A percentile compares a stretch with the other conserved stretches of the same genome.
Evolutionary conservation across 768 basidiomycete species (phyloP).

Genomic region (Naganishia vishniacii): DNA sequence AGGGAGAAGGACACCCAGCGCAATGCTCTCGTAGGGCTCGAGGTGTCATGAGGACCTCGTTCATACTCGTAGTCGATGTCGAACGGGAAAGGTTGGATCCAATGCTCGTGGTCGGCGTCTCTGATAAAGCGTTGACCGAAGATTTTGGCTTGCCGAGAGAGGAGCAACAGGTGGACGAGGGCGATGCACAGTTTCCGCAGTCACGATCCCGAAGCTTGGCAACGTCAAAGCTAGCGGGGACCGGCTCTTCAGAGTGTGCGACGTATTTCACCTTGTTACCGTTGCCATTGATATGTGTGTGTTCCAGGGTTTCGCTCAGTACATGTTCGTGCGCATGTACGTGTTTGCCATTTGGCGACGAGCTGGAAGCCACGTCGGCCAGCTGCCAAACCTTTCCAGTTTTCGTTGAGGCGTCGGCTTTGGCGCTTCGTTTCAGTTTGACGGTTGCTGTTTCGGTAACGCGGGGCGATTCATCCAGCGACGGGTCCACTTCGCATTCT

Average conservation of each 20-base stretch:
- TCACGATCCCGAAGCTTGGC: conserved; percentile 7
- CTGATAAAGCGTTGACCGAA: neutral
- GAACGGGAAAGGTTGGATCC: conserved; percentile 4
- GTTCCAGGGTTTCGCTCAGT: conserved; percentile 1
- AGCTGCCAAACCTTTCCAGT: neutral
- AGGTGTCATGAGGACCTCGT: conserved; percentile 1
- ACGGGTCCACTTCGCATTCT: conserved; percentile 9
- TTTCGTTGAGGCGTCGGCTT: neutral
- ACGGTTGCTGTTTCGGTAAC: neutral
- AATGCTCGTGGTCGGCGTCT: neutral
- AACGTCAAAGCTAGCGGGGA: neutral
- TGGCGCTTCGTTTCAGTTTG: conserved; percentile 3
- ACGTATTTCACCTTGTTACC: conserved; percentile 10
- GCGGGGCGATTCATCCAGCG: neutral
- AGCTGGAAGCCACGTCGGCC: too few relatives aligned
- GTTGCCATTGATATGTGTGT: neutral
- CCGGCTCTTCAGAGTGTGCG: conserved; percentile 9
- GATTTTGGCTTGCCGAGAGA: conserved; percentile 11
- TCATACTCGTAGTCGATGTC: neutral
- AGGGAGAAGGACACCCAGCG: conserved; percentile 11
- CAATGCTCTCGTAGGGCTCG: conserved; percentile 17
- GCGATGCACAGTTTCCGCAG: conserved; percentile 20
- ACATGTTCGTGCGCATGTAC: conserved; percentile 17
- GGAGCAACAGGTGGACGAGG: conserved; percentile 14
- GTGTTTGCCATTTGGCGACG: neutral